Evolutionary conservation across 805 yeast species (phyloP).

Genomic region (Myxozyma udenii): DNA sequence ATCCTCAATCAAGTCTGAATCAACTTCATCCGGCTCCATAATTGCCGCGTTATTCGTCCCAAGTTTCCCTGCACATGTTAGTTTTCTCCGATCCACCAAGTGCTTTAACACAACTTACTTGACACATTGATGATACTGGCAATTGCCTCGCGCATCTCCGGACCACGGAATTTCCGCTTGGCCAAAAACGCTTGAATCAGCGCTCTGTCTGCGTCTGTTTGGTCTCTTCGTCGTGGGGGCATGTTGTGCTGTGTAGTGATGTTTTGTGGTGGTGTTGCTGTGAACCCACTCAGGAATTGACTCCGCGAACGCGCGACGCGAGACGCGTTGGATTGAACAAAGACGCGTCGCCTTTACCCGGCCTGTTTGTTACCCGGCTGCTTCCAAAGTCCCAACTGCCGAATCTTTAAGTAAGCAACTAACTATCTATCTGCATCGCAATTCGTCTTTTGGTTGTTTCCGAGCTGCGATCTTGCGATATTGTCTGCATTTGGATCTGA

Average conservation of each 20-base stretch:
- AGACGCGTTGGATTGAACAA: neutral
- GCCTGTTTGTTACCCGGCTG: neutral
- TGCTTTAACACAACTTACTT: conserved; percentile 5
- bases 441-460: neutral
- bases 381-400: neutral
- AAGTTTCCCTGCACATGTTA: neutral
- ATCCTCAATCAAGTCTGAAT: conserved; percentile 18
- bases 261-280: neutral
- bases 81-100: neutral
- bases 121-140: conserved; percentile 14
- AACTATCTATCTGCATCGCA: neutral
- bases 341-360: neutral
- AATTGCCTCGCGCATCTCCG: conserved; percentile 9
- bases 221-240: too few relatives aligned
- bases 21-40: conserved; percentile 5
- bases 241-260: too few relatives aligned
- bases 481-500: too few relatives aligned
- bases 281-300: too few relatives aligned
- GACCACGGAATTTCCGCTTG: conserved; percentile 6
- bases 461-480: too few relatives aligned
- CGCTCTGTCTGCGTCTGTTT: conserved; percentile 21
- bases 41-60: neutral
- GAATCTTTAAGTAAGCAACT: too few relatives aligned
- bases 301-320: too few relatives aligned
- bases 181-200: conserved; percentile 20